Evolutionary conservation across 2,329 filamentous ascomycete species (phyloP), one percentile per base, ranked within the genome.

Genomic region (Colletotrichum tofieldiae): DNA sequence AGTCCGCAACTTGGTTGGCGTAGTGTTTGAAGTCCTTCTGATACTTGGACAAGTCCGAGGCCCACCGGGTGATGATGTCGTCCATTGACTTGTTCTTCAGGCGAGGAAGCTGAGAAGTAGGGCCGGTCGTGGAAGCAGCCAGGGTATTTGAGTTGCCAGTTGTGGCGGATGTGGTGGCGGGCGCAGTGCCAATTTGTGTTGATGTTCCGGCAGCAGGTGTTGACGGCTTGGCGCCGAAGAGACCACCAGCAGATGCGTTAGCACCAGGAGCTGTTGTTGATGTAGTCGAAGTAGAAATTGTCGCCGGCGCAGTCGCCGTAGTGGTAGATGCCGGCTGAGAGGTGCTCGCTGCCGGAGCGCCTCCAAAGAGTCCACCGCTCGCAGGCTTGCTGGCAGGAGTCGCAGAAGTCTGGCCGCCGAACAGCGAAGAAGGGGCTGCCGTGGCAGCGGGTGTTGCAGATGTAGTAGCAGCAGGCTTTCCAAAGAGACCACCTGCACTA

Each of bases 21-120:
- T 98, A 95, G 43, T 93, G 89, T 80, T 97, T 95, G 85, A 98
- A 99, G 71, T 97, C 94, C 81, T 98, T 97, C 79, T 98, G 96
- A 79, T 99, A 98, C 79, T 97, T 97, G 65, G 95, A 93, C 61
- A 99, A 86, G 79, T 98, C 96, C 0, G 95, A 94, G 2, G 96
- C 96, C 96, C 96, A 99, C 41, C 95, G 92, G 5, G 94, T 98
- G 75, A 99, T 95, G 75, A 99, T 98, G 81, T 99, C 96, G 79
- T 99, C 96, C 93, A 99, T 98, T 0, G 96, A 98, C 85, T 98
- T 98, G 83, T 98, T 98, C 86, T 98, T 98, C 47, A 99, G 87
- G 37, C 96, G 93, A 5, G 96, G 96, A 78, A 97, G 91, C 69
- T 95, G 92, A 20, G 96, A 96, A 3, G 92, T 86, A 1, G 95